These are phyloP conservation scores for Colletotrichum chlorophyti DNA, from an alignment of 2,329 filamentous ascomycete species.

Conservation along the genomic window DNA sequence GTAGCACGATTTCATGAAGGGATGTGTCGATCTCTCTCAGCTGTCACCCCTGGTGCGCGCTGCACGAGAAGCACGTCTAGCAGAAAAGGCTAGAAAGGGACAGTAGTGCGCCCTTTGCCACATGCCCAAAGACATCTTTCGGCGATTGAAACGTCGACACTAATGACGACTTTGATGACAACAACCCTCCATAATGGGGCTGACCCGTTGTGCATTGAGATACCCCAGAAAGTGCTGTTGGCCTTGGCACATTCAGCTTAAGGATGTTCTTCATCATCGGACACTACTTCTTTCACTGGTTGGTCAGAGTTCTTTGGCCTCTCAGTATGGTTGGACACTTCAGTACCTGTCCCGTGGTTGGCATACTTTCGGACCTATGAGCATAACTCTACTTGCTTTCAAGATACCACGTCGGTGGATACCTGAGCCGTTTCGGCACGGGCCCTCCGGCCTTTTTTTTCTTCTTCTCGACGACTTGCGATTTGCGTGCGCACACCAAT, in stretches of 20 bases:
- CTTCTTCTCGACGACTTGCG: conserved; percentile 21
- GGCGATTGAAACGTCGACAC: conserved; percentile 25
- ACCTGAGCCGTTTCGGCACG: conserved; percentile 12
- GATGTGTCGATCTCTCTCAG: conserved; percentile 75
- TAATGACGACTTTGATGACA: conserved; percentile 28
- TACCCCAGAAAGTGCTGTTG: conserved; percentile 25
- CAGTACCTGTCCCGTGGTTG: conserved; percentile 1
- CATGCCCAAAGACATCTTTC: conserved; percentile 18
- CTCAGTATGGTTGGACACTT: not conserved
- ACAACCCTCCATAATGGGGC: conserved; percentile 10
- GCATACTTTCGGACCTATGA: conserved; percentile 15
- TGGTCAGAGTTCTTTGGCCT: not conserved
- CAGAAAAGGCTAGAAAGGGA: conserved; percentile 80
- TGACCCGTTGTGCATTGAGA: conserved; percentile 24
- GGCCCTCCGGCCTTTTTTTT: conserved; percentile 17
- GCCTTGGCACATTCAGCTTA: conserved; percentile 11
- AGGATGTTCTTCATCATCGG: conserved; percentile 5
- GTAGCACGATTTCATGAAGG: conserved; percentile 82
- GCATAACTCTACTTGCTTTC: conserved; percentile 28
- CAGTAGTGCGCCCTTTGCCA: conserved; percentile 38
- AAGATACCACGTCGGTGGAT: conserved; percentile 26
- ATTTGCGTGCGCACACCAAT: conserved; percentile 13
- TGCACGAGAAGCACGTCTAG: conserved; percentile 82
- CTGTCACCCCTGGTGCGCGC: conserved; percentile 87
- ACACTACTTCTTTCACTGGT: not conserved